These are phyloP conservation scores for Ambispora gerdemannii DNA, from an alignment of 192 early-diverging fungal species.

Conservation along the genomic window DNA sequence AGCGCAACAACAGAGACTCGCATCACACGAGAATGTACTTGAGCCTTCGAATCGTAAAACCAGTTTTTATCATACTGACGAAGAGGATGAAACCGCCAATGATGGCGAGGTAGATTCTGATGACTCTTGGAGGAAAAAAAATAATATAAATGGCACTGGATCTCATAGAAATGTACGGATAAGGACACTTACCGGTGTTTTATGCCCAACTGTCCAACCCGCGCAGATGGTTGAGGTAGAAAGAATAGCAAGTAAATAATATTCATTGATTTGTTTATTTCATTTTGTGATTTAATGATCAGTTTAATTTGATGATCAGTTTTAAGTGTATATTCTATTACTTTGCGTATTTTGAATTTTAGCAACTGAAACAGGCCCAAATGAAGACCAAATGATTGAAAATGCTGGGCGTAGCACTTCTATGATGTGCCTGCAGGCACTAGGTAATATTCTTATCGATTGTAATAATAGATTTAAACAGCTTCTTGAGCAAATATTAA, in stretches of 20 bases:
- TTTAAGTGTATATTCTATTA: too few species aligned
- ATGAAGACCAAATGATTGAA: conserved; percentile 70
- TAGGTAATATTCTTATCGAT: conserved; percentile 40
- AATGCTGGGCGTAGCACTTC: conserved; percentile 73
- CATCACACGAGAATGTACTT: conserved; percentile 66
- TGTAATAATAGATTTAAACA: not conserved
- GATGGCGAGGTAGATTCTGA: conserved; percentile 35
- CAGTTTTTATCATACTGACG: conserved; percentile 24
- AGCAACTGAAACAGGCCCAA: conserved; percentile 62
- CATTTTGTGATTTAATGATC: not conserved
- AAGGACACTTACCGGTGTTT: conserved; percentile 50
- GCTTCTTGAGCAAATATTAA: not conserved
- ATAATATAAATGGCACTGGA: conserved; percentile 17
- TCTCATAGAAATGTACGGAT: conserved; percentile 35
- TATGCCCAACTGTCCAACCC: conserved; percentile 58
- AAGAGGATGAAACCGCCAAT: conserved; percentile 30
- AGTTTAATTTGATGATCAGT: not conserved
- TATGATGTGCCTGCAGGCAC: conserved; percentile 67
- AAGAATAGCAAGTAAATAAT: conserved; percentile 38
- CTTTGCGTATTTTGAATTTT: too few species aligned
- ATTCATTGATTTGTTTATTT: not conserved
- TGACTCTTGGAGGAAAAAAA: conserved; percentile 27
- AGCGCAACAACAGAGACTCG: conserved; percentile 39
- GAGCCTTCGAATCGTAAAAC: conserved; percentile 47
- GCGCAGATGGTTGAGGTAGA: conserved; percentile 70